Percentiles rank a stretch among this genome's conserved stretches.
Conservation (phyloP, 2,329 filamentous ascomycete species). For the Sarocladium brachiariae region DNA sequence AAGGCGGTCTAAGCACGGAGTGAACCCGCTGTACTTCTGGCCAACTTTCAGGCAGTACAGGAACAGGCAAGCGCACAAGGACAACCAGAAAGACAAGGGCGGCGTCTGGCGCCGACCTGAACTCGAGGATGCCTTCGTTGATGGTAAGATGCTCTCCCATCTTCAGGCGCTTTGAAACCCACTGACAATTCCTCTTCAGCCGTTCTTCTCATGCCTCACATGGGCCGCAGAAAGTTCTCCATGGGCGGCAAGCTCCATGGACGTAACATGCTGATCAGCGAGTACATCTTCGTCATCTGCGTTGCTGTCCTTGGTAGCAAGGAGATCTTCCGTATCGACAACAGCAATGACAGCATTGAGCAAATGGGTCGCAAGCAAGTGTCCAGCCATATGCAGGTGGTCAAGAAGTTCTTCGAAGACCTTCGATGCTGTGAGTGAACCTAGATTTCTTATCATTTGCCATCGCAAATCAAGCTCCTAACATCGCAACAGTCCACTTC, state of each 20-base stretch:
- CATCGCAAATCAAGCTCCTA: background rate
- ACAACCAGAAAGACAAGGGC: conserved; percentile 51
- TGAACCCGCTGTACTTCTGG: conserved; percentile 56
- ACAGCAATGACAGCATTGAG: conserved; percentile 36
- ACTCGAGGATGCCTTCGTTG: conserved; percentile 60
- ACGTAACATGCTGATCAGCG: conserved; percentile 63
- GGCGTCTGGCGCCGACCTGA: conserved; percentile 47
- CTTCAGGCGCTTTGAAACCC: background rate
- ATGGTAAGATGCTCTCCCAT: conserved; percentile 42
- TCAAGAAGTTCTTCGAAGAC: conserved; percentile 59
- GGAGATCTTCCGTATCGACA: conserved; percentile 36
- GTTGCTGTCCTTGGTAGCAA: conserved; percentile 32
- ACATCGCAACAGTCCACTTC: conserved; percentile 43
- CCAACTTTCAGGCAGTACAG: conserved; percentile 60
- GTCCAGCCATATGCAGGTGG: conserved; percentile 64
- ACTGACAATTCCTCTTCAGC: conserved; percentile 34
- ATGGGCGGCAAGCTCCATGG: conserved; percentile 58
- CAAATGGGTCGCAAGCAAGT: conserved; percentile 56
- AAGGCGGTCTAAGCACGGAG: conserved; percentile 28
- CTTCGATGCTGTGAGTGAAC: conserved; percentile 53
- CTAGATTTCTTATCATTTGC: background rate
- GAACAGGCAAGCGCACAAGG: conserved; percentile 57
- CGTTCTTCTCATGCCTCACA: conserved; percentile 57
- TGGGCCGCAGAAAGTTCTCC: conserved; percentile 60
- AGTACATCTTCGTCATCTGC: conserved; percentile 51